These are phyloP conservation scores for Eucalyptus tenuipes DNA, from an alignment of 345 rosid species.

Conservation along the genomic window DNA sequence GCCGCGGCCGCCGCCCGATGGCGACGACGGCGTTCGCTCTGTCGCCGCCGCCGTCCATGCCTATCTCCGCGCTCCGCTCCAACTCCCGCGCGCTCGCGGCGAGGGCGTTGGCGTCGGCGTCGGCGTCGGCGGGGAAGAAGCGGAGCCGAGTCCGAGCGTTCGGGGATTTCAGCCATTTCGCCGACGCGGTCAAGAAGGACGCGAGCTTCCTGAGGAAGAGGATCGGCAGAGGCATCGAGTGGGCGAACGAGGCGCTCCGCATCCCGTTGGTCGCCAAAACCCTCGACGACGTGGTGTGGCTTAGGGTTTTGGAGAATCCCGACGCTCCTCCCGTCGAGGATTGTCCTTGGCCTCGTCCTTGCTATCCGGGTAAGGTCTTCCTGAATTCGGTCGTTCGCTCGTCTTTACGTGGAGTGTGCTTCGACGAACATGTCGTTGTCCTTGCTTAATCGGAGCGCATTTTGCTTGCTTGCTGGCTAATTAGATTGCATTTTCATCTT, in stretches of 20 bases:
- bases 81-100: not conserved
- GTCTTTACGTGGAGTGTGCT: not conserved
- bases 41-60: not conserved
- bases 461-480: not conserved
- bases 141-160: not conserved
- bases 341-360: conserved; percentile 56
- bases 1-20: not conserved
- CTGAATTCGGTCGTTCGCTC: not conserved
- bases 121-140: not conserved
- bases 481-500: not conserved
- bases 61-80: not conserved
- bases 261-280: conserved; percentile 47
- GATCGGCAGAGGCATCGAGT: conserved; percentile 41
- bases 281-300: conserved; percentile 65
- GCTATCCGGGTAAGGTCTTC: conserved; percentile 44
- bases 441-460: not conserved
- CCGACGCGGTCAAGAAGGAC: conserved; percentile 54
- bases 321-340: conserved; percentile 18
- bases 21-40: not conserved
- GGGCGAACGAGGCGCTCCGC: conserved; percentile 62
- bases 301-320: conserved; percentile 60
- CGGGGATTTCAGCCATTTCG: conserved; percentile 50
- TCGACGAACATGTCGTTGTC: not conserved
- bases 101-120: not conserved
- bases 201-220: conserved; percentile 40